Base-by-base conservation (phyloP, 140 eudicot genomes). In the Flaveria floridana region DNA sequence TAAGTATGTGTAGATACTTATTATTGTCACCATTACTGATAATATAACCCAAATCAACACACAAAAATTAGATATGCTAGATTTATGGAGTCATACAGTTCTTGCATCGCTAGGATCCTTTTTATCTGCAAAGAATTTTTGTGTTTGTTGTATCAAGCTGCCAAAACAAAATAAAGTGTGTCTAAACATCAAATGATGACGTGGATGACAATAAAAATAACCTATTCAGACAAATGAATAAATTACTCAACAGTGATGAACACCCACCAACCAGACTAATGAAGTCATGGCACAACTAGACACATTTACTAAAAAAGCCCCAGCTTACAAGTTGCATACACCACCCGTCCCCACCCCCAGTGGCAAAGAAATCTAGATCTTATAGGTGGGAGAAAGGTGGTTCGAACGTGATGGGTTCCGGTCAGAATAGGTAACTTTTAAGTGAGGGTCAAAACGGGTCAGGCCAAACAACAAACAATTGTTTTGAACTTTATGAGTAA, bases 61-160 rank as follows among this genome's bases (percentile, higher is more conserved):
- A 58, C 14, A 15, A 19, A 53, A 58, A 41, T 21, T 62, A 47
- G 58, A 39, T 25, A 41, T 55, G 25, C 57, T 61, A 23, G 74
- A 48, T 80, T 59, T 67, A 71, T 41, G 58, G 75, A 78, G 62
- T 71, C 87, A 71, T 87, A 90, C 96, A 80, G 67, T 83, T 82
- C 91, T 87, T 81, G 90, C 84, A 68, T 84, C 91, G 53, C 76
- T 71, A 30, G 87, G 66, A 65, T 85, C 94, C 73, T 85, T 85
- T 18, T 86, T 82, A 77, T 87, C 96, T 71, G 74, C 81, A 83
- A 90, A 84, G 83, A 83, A 90, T 52, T 84, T 90, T 70, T 82
- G 89, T 19, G 81, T 76, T 84, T 90, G 96, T 77, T 87, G 94
- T 73, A 90, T 80, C 85, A 90, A 84, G 91, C 96, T 90, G 94